A percentile compares a stretch with the other conserved stretches of the same genome.
phyloP scores from a whole-genome alignment of 2,329 filamentous ascomycete species.

The Verticillium nonalfalfae region DNA sequence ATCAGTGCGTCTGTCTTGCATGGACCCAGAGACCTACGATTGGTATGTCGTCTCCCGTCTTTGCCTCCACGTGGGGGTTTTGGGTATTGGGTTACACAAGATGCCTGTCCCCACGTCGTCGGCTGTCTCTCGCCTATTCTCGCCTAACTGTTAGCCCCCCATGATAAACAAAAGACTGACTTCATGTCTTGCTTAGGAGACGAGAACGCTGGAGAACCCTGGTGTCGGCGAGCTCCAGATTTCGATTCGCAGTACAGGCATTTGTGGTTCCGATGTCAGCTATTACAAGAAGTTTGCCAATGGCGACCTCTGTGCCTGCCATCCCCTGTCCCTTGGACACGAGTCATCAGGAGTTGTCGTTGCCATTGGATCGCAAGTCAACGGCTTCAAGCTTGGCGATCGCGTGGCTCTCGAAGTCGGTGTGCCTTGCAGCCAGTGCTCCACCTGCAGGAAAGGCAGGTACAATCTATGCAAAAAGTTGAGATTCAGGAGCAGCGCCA shows the following conservation, averaged over 20 bases:
- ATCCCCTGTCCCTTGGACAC: constrained; percentile 59
- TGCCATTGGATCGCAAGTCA: constrained; percentile 45
- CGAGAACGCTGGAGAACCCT: constrained; percentile 40
- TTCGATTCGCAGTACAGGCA: constrained; percentile 58
- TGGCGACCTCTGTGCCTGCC: constrained; percentile 60
- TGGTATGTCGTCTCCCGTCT: constrained; percentile 35
- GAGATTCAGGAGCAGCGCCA: constrained; percentile 56
- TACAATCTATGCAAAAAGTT: constrained; percentile 59
- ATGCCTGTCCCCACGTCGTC: background rate
- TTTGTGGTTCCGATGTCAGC: constrained; percentile 64
- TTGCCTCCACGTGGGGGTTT: constrained; percentile 10
- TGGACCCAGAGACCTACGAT: constrained; percentile 49
- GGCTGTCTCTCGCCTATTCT: constrained; percentile 1
- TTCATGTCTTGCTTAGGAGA: constrained; percentile 32
- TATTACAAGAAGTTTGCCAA: constrained; percentile 71
- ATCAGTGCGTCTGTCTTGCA: constrained; percentile 51
- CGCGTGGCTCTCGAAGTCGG: constrained; percentile 54
- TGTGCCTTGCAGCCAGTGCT: constrained; percentile 45
- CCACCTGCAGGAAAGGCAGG: constrained; percentile 42
- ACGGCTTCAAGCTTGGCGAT: constrained; percentile 47
- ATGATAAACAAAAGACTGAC: constrained; percentile 11
- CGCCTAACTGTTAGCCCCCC: constrained; percentile 2
- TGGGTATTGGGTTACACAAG: constrained; percentile 19
- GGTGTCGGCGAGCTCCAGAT: constrained; percentile 54
- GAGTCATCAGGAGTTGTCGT: constrained; percentile 55